Percentiles rank a stretch among this genome's conserved stretches.
Conservation (phyloP, 2,329 filamentous ascomycete species). For the Hypoxylon sp. region DNA sequence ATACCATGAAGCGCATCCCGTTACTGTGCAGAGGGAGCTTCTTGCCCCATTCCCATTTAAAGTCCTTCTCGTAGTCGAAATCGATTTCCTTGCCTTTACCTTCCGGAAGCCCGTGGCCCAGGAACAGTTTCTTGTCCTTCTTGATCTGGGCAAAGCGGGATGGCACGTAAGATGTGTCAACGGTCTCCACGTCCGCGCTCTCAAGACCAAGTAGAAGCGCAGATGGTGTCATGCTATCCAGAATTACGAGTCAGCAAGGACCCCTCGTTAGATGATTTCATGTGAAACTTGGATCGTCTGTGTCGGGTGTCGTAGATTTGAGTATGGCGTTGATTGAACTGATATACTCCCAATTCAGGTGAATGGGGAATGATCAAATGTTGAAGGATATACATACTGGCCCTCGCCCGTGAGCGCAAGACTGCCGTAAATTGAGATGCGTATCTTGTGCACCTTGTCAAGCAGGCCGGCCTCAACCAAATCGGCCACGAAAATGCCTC, state of each 20-base stretch:
- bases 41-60: constrained; percentile 64
- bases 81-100: constrained; percentile 59
- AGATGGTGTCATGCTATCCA: constrained; percentile 60
- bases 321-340: not conserved
- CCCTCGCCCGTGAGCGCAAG: constrained; percentile 64
- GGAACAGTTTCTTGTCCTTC: constrained; percentile 57
- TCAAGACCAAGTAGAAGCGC: constrained; percentile 64
- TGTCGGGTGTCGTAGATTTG: not conserved
- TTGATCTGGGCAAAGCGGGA: constrained; percentile 62
- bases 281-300: not conserved
- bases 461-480: constrained; percentile 60
- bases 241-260: constrained; percentile 17
- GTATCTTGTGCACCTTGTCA: constrained; percentile 60
- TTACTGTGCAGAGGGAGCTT: constrained; percentile 66
- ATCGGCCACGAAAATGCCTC: constrained; percentile 64
- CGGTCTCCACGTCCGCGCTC: constrained; percentile 62
- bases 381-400: constrained; percentile 43
- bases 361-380: not conserved
- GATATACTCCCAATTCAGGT: not conserved
- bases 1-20: constrained; percentile 65
- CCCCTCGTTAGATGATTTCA: not conserved
- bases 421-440: constrained; percentile 63
- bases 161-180: constrained; percentile 63
- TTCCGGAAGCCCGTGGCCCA: constrained; percentile 57
- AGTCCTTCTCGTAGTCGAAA: constrained; percentile 64